phyloP scores from a whole-genome alignment of 805 yeast genomes.

The Tetrapisispora arboricola region DNA sequence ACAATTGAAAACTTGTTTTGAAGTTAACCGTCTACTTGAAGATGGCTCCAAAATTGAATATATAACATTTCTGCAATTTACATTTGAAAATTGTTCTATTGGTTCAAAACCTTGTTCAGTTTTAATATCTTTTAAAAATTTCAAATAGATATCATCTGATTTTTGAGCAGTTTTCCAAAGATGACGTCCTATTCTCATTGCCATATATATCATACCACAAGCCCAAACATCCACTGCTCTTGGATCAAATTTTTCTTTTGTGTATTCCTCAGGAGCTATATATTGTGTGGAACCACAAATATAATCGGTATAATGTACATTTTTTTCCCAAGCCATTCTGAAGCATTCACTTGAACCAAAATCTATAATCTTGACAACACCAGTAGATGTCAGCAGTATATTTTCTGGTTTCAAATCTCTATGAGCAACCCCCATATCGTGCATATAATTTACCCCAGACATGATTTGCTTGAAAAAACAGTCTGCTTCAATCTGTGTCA shows the following conservation, averaged over 20 bases:
- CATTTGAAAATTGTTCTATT: slow-evolving; percentile 73
- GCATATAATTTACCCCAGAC: slow-evolving; percentile 80
- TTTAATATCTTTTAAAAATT: slow-evolving; percentile 67
- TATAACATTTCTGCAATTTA: slow-evolving; percentile 84
- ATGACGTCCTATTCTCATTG: slow-evolving; percentile 90
- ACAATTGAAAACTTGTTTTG: slow-evolving; percentile 76
- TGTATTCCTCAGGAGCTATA: slow-evolving; percentile 82
- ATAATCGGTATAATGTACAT: slow-evolving; percentile 59
- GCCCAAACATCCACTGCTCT: slow-evolving; percentile 84
- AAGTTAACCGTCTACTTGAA: slow-evolving; percentile 78
- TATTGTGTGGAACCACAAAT: slow-evolving; percentile 82
- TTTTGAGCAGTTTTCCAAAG: slow-evolving; percentile 77
- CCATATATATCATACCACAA: slow-evolving; percentile 86
- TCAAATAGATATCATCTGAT: slow-evolving; percentile 71
- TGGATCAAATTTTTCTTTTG: slow-evolving; percentile 60
- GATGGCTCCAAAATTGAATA: slow-evolving; percentile 89
- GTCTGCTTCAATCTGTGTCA: slow-evolving; percentile 78
- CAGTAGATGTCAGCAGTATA: slow-evolving; percentile 62
- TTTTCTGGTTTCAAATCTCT: slow-evolving; percentile 94
- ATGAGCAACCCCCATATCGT: slow-evolving; percentile 82
- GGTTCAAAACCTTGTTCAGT: slow-evolving; percentile 86
- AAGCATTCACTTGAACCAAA: slow-evolving; percentile 82
- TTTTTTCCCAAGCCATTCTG: slow-evolving; percentile 74
- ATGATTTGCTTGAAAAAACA: slow-evolving; percentile 82
- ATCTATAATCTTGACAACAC: slow-evolving; percentile 73